Evolutionary conservation across 2,329 filamentous ascomycete species (phyloP).

Genomic region (Dothidotthia symphoricarpi): DNA sequence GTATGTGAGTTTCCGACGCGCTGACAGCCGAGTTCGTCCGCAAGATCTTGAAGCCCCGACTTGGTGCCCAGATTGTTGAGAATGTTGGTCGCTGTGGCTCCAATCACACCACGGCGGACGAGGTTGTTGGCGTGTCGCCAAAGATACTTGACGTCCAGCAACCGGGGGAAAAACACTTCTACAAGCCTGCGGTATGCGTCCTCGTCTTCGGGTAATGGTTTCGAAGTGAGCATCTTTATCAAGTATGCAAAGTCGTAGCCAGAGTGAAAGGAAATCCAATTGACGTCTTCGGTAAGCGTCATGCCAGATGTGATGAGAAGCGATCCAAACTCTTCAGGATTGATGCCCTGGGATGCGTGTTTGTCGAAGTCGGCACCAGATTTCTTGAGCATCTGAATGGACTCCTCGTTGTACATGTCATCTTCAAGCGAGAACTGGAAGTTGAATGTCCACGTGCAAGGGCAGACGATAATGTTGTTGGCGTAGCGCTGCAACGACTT

Average conservation of each 20-base stretch:
- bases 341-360: slow-evolving; percentile 85
- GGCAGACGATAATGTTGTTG: slow-evolving; percentile 61
- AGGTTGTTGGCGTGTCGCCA: slow-evolving; percentile 80
- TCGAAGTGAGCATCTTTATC: slow-evolving; percentile 85
- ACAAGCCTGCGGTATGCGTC: slow-evolving; percentile 84
- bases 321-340: slow-evolving; percentile 83
- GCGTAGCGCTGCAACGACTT: slow-evolving; percentile 51
- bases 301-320: slow-evolving; percentile 89
- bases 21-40: slow-evolving; percentile 88
- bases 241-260: slow-evolving; percentile 98
- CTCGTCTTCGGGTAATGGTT: slow-evolving; percentile 83
- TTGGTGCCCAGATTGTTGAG: slow-evolving; percentile 85
- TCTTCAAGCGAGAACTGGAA: slow-evolving; percentile 92
- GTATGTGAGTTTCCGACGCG: slow-evolving; percentile 85
- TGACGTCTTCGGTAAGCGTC: slow-evolving; percentile 80
- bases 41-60: slow-evolving; percentile 88
- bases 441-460: slow-evolving; percentile 98
- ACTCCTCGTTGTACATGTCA: slow-evolving; percentile 97
- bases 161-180: slow-evolving; percentile 86
- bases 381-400: slow-evolving; percentile 84
- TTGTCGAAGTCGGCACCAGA: slow-evolving; percentile 89
- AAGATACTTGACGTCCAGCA: slow-evolving; percentile 96
- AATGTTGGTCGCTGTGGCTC: slow-evolving; percentile 62
- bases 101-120: slow-evolving; percentile 52
- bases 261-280: slow-evolving; percentile 97